These are phyloP conservation scores for Hypomontagnella submonticulosa DNA, from an alignment of 495 filamentous ascomycete genomes.

Conservation along the genomic window DNA sequence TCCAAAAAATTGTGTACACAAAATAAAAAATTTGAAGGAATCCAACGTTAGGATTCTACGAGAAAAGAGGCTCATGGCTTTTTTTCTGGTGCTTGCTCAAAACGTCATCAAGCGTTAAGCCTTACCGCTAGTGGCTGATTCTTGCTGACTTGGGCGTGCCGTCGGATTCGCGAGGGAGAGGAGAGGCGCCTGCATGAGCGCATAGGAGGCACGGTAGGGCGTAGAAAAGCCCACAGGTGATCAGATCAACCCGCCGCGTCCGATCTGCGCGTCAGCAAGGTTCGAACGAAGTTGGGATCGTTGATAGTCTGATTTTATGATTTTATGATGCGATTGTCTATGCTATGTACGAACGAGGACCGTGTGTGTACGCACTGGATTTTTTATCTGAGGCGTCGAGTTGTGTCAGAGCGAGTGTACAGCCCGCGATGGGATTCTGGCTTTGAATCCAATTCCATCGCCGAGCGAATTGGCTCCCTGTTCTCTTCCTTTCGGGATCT, in stretches of 20 bases:
- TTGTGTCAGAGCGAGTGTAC: background rate
- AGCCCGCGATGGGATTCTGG: constrained; percentile 27
- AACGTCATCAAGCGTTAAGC: constrained; percentile 32
- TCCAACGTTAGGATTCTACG: constrained; percentile 15
- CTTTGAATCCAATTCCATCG: constrained; percentile 1
- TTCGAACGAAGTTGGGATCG: constrained; percentile 33
- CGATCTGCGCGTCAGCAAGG: constrained; percentile 42
- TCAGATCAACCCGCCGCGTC: constrained; percentile 40
- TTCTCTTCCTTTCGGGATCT: background rate
- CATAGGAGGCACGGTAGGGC: constrained; percentile 38
- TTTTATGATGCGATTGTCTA: constrained; percentile 4
- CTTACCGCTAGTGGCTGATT: constrained; percentile 33
- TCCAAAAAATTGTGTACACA: background rate
- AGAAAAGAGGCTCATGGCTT: constrained; percentile 6
- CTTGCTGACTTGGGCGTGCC: constrained; percentile 23
- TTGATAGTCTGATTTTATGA: constrained; percentile 8
- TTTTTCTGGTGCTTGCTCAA: too few species aligned
- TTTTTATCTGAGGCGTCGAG: background rate
- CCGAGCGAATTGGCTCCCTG: background rate
- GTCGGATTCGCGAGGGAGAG: constrained; percentile 12
- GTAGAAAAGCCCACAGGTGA: constrained; percentile 34
- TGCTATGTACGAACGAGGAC: background rate
- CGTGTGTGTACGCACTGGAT: background rate
- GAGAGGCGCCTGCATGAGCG: constrained; percentile 31
- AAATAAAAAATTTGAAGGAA: background rate